Evolutionary conservation across 2,329 filamentous ascomycete species (phyloP).

Genomic region (Pseudovirgaria hyperparasitica): DNA sequence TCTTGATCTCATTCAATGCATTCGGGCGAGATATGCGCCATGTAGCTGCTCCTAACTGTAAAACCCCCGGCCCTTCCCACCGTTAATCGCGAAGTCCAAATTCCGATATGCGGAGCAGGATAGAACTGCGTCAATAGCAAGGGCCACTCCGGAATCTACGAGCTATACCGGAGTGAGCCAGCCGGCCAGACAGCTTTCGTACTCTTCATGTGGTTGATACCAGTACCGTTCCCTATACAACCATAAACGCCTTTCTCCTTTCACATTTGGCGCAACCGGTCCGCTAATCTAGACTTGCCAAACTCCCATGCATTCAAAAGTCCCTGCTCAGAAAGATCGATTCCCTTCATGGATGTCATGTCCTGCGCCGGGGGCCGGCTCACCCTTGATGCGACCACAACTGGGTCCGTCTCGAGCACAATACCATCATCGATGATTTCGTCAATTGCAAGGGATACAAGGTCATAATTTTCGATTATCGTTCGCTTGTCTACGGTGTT

Average conservation of each 20-base stretch:
- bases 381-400: slow-evolving; percentile 82
- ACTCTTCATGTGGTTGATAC: no score
- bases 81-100: no score
- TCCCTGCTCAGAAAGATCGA: slow-evolving; percentile 91
- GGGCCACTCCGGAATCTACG: no score
- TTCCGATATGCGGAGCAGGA: no score
- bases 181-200: no score
- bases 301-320: slow-evolving; percentile 90
- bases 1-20: no score
- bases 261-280: slow-evolving; percentile 72
- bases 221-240: no score
- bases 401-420: slow-evolving; percentile 92
- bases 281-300: slow-evolving; percentile 80
- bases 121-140: no score
- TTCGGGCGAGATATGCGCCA: no score
- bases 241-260: background rate
- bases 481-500: slow-evolving; percentile 96
- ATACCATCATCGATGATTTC: slow-evolving; percentile 61
- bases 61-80: no score
- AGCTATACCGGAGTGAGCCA: no score
- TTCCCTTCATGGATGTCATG: slow-evolving; percentile 74
- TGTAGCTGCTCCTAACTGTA: no score
- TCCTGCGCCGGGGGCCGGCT: slow-evolving; percentile 87
- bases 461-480: slow-evolving; percentile 96
- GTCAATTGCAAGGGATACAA: slow-evolving; percentile 86